These are phyloP conservation scores for Kazachstania taianensis DNA, from an alignment of 805 yeast species.

Conservation along the genomic window DNA sequence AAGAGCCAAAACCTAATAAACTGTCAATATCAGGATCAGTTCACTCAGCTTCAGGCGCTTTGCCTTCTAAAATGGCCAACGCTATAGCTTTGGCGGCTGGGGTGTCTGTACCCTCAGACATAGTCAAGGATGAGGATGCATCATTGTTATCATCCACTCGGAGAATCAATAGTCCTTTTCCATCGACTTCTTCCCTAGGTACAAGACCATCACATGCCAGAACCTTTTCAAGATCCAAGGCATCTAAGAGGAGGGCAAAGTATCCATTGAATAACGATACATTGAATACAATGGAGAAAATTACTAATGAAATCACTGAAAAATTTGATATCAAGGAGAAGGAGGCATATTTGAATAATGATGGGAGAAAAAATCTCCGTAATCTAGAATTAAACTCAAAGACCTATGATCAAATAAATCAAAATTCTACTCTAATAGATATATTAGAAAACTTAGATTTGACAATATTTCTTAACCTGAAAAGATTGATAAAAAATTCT, in stretches of 20 bases:
- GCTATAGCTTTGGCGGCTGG: slow-evolving; percentile 19
- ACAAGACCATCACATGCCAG: slow-evolving; percentile 12
- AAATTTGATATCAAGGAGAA: slow-evolving; percentile 10
- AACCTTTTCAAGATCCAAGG: slow-evolving; percentile 14
- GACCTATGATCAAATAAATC: slow-evolving; percentile 26
- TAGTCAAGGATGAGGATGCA: slow-evolving; percentile 1
- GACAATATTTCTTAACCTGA: slow-evolving; percentile 24
- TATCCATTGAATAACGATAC: slow-evolving; percentile 24
- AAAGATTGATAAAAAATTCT: slow-evolving; percentile 14
- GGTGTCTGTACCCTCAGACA: slow-evolving; percentile 3
- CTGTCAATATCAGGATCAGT: not conserved
- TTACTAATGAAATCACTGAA: slow-evolving; percentile 16
- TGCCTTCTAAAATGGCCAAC: slow-evolving; percentile 18
- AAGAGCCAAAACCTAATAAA: not conserved
- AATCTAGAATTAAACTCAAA: slow-evolving; percentile 20
- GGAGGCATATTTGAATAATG: slow-evolving; percentile 6
- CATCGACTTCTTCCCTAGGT: slow-evolving; percentile 2
- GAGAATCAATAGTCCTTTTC: not conserved
- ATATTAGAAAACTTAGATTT: slow-evolving; percentile 27
- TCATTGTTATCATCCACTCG: not conserved
- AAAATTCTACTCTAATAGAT: slow-evolving; percentile 20
- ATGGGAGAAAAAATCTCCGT: slow-evolving; percentile 10
- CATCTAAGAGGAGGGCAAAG: slow-evolving; percentile 11
- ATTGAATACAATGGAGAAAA: slow-evolving; percentile 15
- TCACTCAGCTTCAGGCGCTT: slow-evolving; percentile 3